Percentiles rank a stretch among this genome's conserved stretches.
phyloP scores from a whole-genome alignment of 2,329 filamentous ascomycete genomes.

The Cordyceps cicadae region DNA sequence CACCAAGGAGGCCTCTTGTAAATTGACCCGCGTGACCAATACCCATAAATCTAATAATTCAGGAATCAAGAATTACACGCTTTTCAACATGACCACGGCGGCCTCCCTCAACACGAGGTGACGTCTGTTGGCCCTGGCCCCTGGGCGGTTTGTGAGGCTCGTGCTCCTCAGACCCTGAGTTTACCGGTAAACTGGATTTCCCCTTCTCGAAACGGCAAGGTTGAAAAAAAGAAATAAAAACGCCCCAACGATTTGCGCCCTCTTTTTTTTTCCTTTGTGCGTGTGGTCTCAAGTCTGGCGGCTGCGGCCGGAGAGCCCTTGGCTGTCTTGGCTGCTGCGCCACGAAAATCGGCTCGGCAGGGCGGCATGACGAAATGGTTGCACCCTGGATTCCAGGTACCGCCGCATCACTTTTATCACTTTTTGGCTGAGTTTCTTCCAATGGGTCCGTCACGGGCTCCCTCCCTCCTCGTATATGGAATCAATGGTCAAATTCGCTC shows the following conservation, averaged over 20 bases:
- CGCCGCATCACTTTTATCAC: neutral
- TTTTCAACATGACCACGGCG: neutral
- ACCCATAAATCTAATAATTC: neutral
- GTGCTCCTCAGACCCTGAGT: neutral
- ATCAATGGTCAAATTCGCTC: conserved; percentile 4
- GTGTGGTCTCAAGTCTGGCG: neutral
- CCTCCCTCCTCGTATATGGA: neutral
- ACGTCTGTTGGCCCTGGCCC: conserved; percentile 1
- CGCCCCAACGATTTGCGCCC: neutral
- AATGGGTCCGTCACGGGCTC: neutral
- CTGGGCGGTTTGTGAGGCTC: neutral
- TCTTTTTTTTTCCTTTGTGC: neutral
- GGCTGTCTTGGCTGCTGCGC: neutral
- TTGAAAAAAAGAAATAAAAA: neutral
- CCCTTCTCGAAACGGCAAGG: neutral
- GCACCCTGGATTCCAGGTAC: no score
- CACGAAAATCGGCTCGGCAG: neutral
- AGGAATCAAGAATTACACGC: neutral
- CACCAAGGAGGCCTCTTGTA: neutral
- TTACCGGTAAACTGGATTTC: neutral
- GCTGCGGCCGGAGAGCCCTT: no score
- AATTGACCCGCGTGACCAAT: neutral
- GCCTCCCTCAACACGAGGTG: conserved; percentile 2
- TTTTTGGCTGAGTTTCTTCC: neutral
- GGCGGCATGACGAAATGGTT: neutral